A percentile compares a stretch with the other conserved stretches of the same genome.
Conservation (phyloP, 1,284 basidiomycete genomes). For the Caloboletus firmus region DNA sequence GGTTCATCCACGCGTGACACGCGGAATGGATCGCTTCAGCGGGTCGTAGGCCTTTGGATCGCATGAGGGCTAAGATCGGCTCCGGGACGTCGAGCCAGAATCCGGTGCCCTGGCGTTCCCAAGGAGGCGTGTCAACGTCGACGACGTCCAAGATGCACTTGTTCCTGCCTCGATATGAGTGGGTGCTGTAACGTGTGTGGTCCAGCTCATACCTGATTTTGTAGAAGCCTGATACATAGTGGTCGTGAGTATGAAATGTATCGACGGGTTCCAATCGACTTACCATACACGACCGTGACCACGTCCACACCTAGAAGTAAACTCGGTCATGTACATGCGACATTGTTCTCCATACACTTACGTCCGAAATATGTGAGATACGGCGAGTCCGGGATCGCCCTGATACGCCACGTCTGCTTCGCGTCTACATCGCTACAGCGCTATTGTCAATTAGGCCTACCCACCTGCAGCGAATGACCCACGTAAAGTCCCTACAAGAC, state of each 20-base stretch:
- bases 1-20: slow-evolving; percentile 76
- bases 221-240: slow-evolving; percentile 47
- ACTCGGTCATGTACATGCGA: not conserved
- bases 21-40: not conserved
- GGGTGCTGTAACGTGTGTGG: no score
- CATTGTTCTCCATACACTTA: slow-evolving; percentile 35
- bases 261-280: slow-evolving; percentile 17
- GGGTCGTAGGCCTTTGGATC: slow-evolving; percentile 7
- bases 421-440: slow-evolving; percentile 71
- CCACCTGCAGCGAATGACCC: slow-evolving; percentile 23
- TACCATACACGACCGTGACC: slow-evolving; percentile 75
- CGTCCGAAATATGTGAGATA: slow-evolving; percentile 73
- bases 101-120: slow-evolving; percentile 74
- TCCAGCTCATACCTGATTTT: slow-evolving; percentile 55
- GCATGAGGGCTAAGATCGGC: slow-evolving; percentile 52
- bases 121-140: slow-evolving; percentile 78
- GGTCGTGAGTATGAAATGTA: not conserved
- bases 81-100: slow-evolving; percentile 85
- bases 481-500: slow-evolving; percentile 68
- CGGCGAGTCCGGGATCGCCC: slow-evolving; percentile 61
- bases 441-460: not conserved
- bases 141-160: slow-evolving; percentile 75
- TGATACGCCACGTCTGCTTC: slow-evolving; percentile 74
- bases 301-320: slow-evolving; percentile 59
- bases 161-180: slow-evolving; percentile 43